A percentile compares a stretch with the other conserved stretches of the same genome.
Evolutionary conservation across 2,329 filamentous ascomycete species (phyloP).

Genomic region (Neospermospora avenae): DNA sequence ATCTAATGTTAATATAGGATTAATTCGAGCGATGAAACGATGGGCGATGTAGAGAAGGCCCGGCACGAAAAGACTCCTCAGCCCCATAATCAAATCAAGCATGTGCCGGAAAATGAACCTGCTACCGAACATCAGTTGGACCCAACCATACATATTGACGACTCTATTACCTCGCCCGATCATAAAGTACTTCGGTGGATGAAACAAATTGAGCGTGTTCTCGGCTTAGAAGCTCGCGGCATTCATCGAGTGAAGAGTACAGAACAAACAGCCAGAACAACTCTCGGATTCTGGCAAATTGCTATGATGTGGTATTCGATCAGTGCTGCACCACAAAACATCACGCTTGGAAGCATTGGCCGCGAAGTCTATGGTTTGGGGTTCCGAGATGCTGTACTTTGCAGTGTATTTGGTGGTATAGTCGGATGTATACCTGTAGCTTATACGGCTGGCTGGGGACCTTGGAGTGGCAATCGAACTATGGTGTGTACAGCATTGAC

Average conservation of each 20-base stretch:
- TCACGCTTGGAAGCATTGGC: constrained; percentile 61
- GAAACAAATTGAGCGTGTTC: constrained; percentile 24
- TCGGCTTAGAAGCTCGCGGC: constrained; percentile 50
- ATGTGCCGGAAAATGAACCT: neutral
- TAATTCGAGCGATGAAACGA: constrained; percentile 16
- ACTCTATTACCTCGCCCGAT: constrained; percentile 2
- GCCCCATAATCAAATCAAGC: neutral
- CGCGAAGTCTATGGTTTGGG: constrained; percentile 55
- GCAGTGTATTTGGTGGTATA: constrained; percentile 54
- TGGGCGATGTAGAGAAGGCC: constrained; percentile 26
- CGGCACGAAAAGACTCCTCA: neutral
- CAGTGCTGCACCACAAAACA: constrained; percentile 61
- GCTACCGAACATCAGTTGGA: constrained; percentile 10
- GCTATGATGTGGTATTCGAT: constrained; percentile 58
- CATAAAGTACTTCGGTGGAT: constrained; percentile 20
- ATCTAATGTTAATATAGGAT: constrained; percentile 23
- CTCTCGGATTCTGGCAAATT: constrained; percentile 29
- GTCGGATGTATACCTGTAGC: constrained; percentile 53
- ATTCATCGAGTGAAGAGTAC: constrained; percentile 54
- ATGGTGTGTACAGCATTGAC: constrained; percentile 41
- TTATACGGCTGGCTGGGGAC: constrained; percentile 61
- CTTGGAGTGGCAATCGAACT: constrained; percentile 57
- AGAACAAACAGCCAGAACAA: constrained; percentile 45
- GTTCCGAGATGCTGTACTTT: constrained; percentile 54
- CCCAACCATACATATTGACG: constrained; percentile 17